Conservation (phyloP, 1,284 basidiomycete genomes). For the Pseudomicrostroma phylloplanum region DNA sequence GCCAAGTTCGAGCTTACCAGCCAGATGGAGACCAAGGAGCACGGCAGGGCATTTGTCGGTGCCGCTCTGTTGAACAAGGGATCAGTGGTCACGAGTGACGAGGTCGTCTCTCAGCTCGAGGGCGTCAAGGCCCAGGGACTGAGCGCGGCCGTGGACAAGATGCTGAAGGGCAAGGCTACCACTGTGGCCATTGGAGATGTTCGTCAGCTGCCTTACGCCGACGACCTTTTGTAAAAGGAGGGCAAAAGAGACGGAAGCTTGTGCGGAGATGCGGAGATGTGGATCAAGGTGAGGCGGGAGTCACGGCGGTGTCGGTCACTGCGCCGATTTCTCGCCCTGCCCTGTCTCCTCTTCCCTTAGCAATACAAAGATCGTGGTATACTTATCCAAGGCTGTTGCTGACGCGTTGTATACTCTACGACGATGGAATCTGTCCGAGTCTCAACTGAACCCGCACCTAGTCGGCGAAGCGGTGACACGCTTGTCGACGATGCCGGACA, state of each 20-base stretch:
- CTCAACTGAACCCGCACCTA: too few species aligned
- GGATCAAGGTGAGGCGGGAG: background rate
- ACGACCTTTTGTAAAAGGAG: constrained; percentile 40
- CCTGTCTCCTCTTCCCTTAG: too few species aligned
- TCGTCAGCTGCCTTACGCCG: constrained; percentile 45
- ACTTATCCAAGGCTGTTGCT: too few species aligned
- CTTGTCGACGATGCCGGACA: too few species aligned
- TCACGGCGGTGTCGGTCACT: too few species aligned
- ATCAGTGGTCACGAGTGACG: constrained; percentile 26
- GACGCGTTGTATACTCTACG: too few species aligned
- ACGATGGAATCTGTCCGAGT: too few species aligned
- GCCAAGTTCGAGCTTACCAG: constrained; percentile 44
- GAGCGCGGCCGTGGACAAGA: constrained; percentile 25
- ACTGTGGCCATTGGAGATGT: constrained; percentile 46
- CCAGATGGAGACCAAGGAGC: constrained; percentile 33
- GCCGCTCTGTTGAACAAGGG: constrained; percentile 29
- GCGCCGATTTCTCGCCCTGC: too few species aligned
- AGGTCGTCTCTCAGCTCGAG: constrained; percentile 32
- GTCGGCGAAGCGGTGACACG: too few species aligned
- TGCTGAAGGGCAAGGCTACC: constrained; percentile 48
- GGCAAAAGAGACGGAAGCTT: background rate
- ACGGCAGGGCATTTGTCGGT: constrained; percentile 31
- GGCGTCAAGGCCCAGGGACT: constrained; percentile 28
- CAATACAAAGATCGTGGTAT: too few species aligned
- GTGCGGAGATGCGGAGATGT: background rate